Conservation (phyloP, 2,329 filamentous ascomycete genomes). For the Botrytis pseudocinerea region DNA sequence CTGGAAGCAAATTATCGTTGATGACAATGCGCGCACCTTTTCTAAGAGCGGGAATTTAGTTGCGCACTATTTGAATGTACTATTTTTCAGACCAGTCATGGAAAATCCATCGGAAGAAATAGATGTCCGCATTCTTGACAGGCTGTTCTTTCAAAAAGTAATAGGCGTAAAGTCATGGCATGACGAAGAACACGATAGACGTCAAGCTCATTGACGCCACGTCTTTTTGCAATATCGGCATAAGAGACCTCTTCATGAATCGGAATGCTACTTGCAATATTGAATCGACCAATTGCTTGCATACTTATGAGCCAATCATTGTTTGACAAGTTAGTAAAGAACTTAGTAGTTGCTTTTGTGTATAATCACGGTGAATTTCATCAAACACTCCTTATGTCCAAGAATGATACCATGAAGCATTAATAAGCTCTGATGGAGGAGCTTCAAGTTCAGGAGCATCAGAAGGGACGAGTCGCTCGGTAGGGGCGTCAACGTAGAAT, state of each 20-base stretch:
- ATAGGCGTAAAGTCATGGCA: constrained; percentile 39
- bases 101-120: constrained; percentile 49
- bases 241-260: constrained; percentile 30
- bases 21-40: constrained; percentile 43
- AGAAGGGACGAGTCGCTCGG: neutral
- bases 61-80: constrained; percentile 41
- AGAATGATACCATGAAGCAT: constrained; percentile 8
- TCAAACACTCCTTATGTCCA: neutral
- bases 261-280: constrained; percentile 30
- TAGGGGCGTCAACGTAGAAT: constrained; percentile 4
- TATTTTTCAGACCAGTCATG: constrained; percentile 51
- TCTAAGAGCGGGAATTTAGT: constrained; percentile 46
- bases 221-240: constrained; percentile 30
- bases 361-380: neutral
- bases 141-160: constrained; percentile 44
- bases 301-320: constrained; percentile 20
- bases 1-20: constrained; percentile 21
- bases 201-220: constrained; percentile 25
- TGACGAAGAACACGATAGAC: constrained; percentile 31
- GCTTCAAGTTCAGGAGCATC: neutral
- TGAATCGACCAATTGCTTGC: constrained; percentile 33
- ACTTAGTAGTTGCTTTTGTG: neutral
- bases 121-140: constrained; percentile 43
- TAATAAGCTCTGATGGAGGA: neutral
- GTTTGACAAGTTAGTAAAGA: neutral